Base-by-base conservation (phyloP, 2,329 filamentous ascomycete genomes). In the Nemania bipapillata region DNA sequence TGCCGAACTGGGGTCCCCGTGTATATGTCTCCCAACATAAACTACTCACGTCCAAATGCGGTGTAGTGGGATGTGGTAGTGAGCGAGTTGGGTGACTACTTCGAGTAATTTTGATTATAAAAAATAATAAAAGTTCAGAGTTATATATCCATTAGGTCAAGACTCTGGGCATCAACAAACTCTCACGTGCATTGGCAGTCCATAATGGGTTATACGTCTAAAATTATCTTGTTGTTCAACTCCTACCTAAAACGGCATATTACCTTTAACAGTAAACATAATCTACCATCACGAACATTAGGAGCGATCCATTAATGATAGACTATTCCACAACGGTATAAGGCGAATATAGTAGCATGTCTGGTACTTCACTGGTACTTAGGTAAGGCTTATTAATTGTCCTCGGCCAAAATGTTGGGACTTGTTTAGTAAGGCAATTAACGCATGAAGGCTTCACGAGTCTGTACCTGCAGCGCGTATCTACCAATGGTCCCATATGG, bases 1-100 rank as follows among this genome's bases (percentile, higher is more conserved):
- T 55, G 55, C 63, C 35, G 37, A 59, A 55, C 56, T 49, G 20
- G 56, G 49, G 55, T 65, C 28, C 47, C 35, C 15, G 20, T 59
- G 26, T 32, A 59, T 45, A 15, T 4, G 15, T 37, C 32, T 12
- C n/a, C 4, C 6, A 3, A 15, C 40, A n/a, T 15, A 22, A 53
- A 22, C 32, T n/a, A 45, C 26, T 12, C n/a, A 54, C 24, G 20
- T 54, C 24, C 9, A 32, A 22, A 17, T 54, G n/a, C 45, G 12
- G 35, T 47, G 49, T 28, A 20, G 40, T 45, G 17, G 17, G 35
- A 54, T 26, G 35, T 24, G 24, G 24, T 35, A 42, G 47, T 45
- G 40, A 45, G 9, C 17, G 40, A 45, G 17, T 4, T 45, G n/a
- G 11, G 26, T 49, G 12, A 47, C 17, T 35, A 56, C 11, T 8